phyloP scores from a whole-genome alignment of 140 eudicot genomes.

The Flaveria floridana region DNA sequence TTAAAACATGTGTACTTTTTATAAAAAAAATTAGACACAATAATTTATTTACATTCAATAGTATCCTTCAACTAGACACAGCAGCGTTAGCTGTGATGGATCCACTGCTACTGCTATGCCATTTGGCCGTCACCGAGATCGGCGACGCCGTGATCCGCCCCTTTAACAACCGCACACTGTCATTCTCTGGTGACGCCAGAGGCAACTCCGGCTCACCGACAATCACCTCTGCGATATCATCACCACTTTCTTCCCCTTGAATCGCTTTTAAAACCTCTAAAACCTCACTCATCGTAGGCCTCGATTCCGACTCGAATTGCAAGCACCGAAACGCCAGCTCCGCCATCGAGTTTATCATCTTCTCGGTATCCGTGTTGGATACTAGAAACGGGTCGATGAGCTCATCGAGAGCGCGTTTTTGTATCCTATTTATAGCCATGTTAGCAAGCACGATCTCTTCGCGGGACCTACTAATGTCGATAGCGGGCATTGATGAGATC shows the following conservation, averaged over 20 bases:
- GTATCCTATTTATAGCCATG: constrained; percentile 63
- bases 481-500: constrained; percentile 78
- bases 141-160: constrained; percentile 28
- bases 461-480: constrained; percentile 60
- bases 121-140: constrained; percentile 36
- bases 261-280: constrained; percentile 46
- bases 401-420: constrained; percentile 51
- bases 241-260: constrained; percentile 28
- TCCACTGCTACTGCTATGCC: constrained; percentile 41
- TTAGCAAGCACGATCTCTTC: constrained; percentile 68
- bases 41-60: constrained; percentile 19
- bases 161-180: constrained; percentile 29
- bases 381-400: constrained; percentile 49
- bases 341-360: constrained; percentile 62
- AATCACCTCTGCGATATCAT: constrained; percentile 8
- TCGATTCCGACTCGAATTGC: constrained; percentile 60
- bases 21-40: constrained; percentile 5
- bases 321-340: constrained; percentile 66
- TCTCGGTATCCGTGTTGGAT: constrained; percentile 39
- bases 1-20: neutral
- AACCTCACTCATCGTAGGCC: constrained; percentile 76
- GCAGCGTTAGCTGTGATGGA: constrained; percentile 26
- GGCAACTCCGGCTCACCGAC: constrained; percentile 11
- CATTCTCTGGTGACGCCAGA: constrained; percentile 35
- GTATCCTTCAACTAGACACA: constrained; percentile 4